Conservation (phyloP, 768 basidiomycete genomes). For the Lepiota brunneoincarnata region DNA sequence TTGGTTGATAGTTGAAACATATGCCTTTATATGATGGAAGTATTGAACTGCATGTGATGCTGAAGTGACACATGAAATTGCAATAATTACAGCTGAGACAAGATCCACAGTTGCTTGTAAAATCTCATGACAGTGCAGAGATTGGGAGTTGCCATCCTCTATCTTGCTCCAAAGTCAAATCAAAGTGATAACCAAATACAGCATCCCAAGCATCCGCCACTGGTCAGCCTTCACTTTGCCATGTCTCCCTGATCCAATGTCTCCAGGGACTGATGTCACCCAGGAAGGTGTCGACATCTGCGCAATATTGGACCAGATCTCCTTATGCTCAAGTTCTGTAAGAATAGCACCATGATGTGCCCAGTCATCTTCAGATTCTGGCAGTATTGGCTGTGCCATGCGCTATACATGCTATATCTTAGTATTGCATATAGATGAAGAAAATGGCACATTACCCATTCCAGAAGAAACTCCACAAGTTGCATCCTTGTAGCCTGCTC, state of each 20-base stretch:
- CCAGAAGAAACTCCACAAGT: too few relatives aligned
- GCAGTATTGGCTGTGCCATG: neutral
- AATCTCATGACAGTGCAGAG: conserved; percentile 23
- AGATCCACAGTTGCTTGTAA: conserved; percentile 22
- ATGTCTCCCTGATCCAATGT: conserved; percentile 19
- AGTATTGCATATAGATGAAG: too few relatives aligned
- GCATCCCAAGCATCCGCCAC: conserved; percentile 31
- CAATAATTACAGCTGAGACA: conserved; percentile 19
- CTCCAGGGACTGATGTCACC: conserved; percentile 19
- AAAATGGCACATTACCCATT: too few relatives aligned
- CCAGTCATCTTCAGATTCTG: too few relatives aligned
- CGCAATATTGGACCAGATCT: conserved; percentile 20
- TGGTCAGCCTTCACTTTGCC: conserved; percentile 33
- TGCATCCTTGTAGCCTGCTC: too few relatives aligned
- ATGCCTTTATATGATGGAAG: conserved; percentile 18
- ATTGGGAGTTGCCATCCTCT: conserved; percentile 6
- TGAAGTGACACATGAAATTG: conserved; percentile 19
- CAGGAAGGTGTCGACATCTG: conserved; percentile 23
- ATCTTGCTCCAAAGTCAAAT: conserved; percentile 28
- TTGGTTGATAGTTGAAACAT: conserved; percentile 24
- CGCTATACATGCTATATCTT: too few relatives aligned
- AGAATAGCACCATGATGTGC: conserved; percentile 9
- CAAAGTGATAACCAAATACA: conserved; percentile 32
- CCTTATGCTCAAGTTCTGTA: conserved; percentile 13
- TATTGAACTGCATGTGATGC: conserved; percentile 7